Evolutionary conservation across 139 green algal species (phyloP).

Genomic region (Asterochloris erici): DNA sequence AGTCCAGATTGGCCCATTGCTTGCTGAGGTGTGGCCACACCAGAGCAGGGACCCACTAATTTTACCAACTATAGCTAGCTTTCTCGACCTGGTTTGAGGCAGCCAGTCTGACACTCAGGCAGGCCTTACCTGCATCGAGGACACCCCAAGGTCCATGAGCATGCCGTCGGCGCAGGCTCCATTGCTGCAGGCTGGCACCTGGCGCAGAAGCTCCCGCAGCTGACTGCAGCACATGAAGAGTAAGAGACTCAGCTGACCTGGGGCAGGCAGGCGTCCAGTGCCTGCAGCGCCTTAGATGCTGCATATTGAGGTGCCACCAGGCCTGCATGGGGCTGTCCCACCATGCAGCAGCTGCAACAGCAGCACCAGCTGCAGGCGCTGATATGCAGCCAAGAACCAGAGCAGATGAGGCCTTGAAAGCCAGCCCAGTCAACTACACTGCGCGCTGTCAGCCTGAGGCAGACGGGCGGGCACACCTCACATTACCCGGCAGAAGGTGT

Average conservation of each 20-base stretch:
- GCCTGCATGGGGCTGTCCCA: neutral
- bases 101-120: too few relatives aligned
- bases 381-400: neutral
- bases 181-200: conserved; percentile 21
- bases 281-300: neutral
- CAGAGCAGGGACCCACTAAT: too few relatives aligned
- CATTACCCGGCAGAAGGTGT: conserved; percentile 54
- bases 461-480: conserved; percentile 29
- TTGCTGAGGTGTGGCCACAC: too few relatives aligned
- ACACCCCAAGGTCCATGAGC: conserved; percentile 92
- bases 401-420: neutral
- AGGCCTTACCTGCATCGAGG: conserved; percentile 87
- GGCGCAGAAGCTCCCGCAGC: conserved; percentile 29
- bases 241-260: neutral
- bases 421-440: neutral
- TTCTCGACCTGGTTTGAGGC: too few relatives aligned
- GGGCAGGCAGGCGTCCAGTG: conserved; percentile 39
- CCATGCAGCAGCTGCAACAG: neutral
- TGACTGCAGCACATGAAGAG: neutral
- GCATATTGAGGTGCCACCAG: neutral
- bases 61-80: too few relatives aligned
- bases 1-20: too few relatives aligned
- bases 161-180: conserved; percentile 60
- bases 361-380: neutral
- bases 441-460: neutral